Conservation (phyloP, 2,329 filamentous ascomycete species). For the Paecilomyces variotii region DNA sequence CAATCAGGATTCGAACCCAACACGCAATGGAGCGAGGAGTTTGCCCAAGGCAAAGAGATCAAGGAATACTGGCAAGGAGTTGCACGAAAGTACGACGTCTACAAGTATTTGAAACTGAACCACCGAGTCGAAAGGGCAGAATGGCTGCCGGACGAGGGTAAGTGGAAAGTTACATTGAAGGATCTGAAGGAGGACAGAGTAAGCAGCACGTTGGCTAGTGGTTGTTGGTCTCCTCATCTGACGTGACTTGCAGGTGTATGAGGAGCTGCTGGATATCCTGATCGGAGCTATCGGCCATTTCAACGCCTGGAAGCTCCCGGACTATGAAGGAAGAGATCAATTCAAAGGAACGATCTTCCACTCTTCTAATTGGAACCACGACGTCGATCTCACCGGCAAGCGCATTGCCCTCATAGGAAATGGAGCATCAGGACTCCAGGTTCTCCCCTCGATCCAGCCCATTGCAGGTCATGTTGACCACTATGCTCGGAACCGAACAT, state of each 20-base stretch:
- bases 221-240: constrained; percentile 9
- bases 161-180: constrained; percentile 48
- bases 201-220: not conserved
- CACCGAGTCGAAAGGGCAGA: constrained; percentile 48
- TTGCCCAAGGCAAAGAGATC: constrained; percentile 60
- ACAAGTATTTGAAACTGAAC: constrained; percentile 48
- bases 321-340: constrained; percentile 50
- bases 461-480: constrained; percentile 48
- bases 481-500: constrained; percentile 58
- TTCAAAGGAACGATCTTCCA: constrained; percentile 52
- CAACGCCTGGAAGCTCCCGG: constrained; percentile 56
- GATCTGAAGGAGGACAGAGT: constrained; percentile 24
- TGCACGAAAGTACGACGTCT: constrained; percentile 57
- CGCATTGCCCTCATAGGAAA: constrained; percentile 55
- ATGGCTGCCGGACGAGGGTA: constrained; percentile 46
- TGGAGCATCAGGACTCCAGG: constrained; percentile 53
- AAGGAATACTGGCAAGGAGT: constrained; percentile 57
- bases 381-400: constrained; percentile 43
- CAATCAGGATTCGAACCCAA: constrained; percentile 62
- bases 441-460: constrained; percentile 33
- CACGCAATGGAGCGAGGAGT: constrained; percentile 60
- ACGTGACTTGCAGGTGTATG: constrained; percentile 27
- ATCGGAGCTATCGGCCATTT: constrained; percentile 58
- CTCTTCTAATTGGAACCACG: constrained; percentile 52
- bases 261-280: constrained; percentile 52